Evolutionary conservation across 2,329 filamentous ascomycete genomes (phyloP), one percentile per base, ranked within the genome.

Genomic region (Chaetomium olivaceum): DNA sequence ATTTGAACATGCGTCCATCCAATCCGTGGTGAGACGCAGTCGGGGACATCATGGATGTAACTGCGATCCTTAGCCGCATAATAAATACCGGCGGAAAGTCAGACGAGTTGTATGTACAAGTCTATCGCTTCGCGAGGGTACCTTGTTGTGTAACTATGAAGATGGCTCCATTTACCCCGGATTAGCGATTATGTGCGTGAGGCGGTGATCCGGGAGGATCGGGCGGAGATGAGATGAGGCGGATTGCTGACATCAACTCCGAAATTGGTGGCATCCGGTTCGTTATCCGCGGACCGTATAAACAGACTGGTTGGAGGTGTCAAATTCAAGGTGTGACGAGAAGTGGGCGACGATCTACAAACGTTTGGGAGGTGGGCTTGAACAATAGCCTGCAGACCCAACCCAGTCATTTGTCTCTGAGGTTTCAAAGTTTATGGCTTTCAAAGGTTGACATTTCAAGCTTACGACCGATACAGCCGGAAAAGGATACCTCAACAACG

Each of bases 171-270:
- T n/a, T 54, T 31, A 54, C 25, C 16, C 51, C 51, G 51, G 27
- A 31, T 21, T 31, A 27, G 27, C 50, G 21, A 52, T 25, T 27
- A 16, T 19, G 9, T 14, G 50, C 23, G 23, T 52, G 25, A 5
- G 5, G 14, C 23, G 25, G 50, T 6, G 25, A 14, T 52, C 25
- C 25, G 21, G 31, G 9, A 39, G 55, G 31, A 43, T 23, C 21
- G 36, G 11, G 29, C 25, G 55, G 55, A 58, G 55, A 58, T 58
- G 55, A 58, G 36, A 43, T 43, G 55, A 16, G 55, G 55, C 55
- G 55, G 21, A 33, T 36, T 43, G 55, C 55, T 58, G 55, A 58
- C 33, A n/a, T 14, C 46, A 48, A 48, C 39, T 43, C 16, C 6
- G 46, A n/a, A 23, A n/a, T 43, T 43, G 46, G 54, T 16, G 31